A percentile compares a stretch with the other conserved stretches of the same genome.
phyloP scores from a whole-genome alignment of 257 asterid genomes.

The Solanum chaucha region DNA sequence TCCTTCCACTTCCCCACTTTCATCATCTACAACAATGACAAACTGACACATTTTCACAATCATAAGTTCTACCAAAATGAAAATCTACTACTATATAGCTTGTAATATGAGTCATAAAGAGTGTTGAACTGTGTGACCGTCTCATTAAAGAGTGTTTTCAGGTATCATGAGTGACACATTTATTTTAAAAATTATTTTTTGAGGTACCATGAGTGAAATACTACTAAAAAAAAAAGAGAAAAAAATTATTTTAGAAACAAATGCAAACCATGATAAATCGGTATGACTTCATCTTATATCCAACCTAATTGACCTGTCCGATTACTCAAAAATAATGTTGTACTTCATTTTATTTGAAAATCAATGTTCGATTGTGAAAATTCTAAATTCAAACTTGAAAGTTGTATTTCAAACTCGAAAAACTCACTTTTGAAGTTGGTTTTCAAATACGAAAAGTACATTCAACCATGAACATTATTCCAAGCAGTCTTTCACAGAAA shows the following conservation, averaged over 20 bases:
- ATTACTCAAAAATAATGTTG: neutral
- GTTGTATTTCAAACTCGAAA: neutral
- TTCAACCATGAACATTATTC: no score
- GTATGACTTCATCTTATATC: neutral
- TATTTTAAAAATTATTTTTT: neutral
- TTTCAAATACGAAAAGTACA: neutral
- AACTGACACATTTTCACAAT: constrained; percentile 31
- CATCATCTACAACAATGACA: constrained; percentile 81
- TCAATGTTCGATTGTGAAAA: neutral
- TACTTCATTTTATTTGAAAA: neutral
- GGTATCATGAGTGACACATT: neutral
- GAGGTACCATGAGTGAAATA: neutral
- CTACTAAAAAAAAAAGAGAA: neutral
- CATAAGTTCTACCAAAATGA: neutral
- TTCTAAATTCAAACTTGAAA: neutral
- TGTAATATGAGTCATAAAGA: neutral
- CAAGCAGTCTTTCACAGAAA: no score
- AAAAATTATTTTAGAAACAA: no score
- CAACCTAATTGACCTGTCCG: neutral
- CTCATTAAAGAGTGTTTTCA: neutral
- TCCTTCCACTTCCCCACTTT: constrained; percentile 49
- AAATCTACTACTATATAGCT: neutral
- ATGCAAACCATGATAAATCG: neutral
- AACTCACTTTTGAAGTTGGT: no score
- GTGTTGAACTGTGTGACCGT: neutral